Conservation (phyloP, 2,329 filamentous ascomycete species). For the Esteya vermicola region DNA sequence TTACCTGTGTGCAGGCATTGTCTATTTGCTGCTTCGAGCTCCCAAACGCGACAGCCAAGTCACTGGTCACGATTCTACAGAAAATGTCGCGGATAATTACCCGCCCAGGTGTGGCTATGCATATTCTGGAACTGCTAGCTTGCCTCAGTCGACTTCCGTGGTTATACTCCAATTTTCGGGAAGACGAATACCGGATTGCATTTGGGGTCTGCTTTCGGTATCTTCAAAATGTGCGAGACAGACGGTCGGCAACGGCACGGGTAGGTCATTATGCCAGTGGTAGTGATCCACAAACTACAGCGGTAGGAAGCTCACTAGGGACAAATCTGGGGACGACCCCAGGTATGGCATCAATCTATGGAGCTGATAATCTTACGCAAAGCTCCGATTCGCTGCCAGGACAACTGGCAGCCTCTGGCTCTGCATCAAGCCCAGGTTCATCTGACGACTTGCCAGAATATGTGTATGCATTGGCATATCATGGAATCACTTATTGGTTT, state of each 20-base stretch:
- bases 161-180: constrained; percentile 75
- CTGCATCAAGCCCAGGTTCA: too few species aligned
- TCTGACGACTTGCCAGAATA: constrained; percentile 79
- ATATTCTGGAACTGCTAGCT: constrained; percentile 92
- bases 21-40: constrained; percentile 93
- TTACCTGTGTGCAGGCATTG: constrained; percentile 85
- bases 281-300: background rate
- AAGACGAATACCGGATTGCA: constrained; percentile 85
- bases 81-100: constrained; percentile 96
- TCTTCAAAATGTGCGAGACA: constrained; percentile 72
- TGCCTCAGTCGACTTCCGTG: constrained; percentile 72
- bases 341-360: background rate
- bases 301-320: too few species aligned
- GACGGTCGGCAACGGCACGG: constrained; percentile 32
- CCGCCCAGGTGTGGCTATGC: constrained; percentile 77
- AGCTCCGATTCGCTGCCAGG: constrained; percentile 12
- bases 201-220: constrained; percentile 95
- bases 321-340: too few species aligned
- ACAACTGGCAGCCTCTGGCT: constrained; percentile 13
- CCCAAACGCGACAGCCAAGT: constrained; percentile 73
- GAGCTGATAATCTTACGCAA: constrained; percentile 6
- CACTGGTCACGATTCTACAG: constrained; percentile 70
- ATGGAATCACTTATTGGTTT: constrained; percentile 96
- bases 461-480: constrained; percentile 84
- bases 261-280: constrained; percentile 17